These are phyloP conservation scores for Rhynchospora pubera DNA, from an alignment of 176 grass and related monocot species.

Conservation along the genomic window DNA sequence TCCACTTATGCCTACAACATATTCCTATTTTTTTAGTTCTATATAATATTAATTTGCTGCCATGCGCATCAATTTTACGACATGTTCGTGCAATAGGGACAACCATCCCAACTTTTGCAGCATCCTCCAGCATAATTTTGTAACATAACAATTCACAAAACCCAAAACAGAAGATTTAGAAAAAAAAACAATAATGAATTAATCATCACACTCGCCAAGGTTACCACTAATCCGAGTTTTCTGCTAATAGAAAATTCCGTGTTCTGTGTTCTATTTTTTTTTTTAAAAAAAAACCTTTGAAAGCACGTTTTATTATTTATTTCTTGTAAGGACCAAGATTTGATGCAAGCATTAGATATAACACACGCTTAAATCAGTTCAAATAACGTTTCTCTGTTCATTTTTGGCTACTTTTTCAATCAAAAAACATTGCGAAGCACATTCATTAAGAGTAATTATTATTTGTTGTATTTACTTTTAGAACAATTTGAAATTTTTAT, in stretches of 20 bases:
- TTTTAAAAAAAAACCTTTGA: no score
- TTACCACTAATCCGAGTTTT: slow-evolving; percentile 6
- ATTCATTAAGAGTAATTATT: not conserved
- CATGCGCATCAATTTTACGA: not conserved
- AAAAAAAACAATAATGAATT: not conserved
- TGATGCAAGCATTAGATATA: no score
- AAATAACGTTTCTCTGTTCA: not conserved
- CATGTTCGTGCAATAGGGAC: not conserved
- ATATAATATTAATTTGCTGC: not conserved
- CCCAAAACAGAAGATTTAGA: not conserved
- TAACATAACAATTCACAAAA: not conserved
- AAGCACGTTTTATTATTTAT: not conserved
- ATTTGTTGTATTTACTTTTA: not conserved
- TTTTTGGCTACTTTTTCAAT: not conserved
- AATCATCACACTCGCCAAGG: slow-evolving; percentile 5
- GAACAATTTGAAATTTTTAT: not conserved
- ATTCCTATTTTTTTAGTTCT: not conserved
- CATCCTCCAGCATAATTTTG: not conserved
- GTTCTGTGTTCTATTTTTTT: not conserved
- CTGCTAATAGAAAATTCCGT: not conserved
- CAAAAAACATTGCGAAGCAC: no score
- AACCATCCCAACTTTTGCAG: not conserved
- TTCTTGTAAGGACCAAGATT: not conserved
- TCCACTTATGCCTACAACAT: not conserved
- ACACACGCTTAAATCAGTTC: not conserved